phyloP scores from a whole-genome alignment of 2,329 filamentous ascomycete genomes.

The Pseudogymnoascus pannorum region DNA sequence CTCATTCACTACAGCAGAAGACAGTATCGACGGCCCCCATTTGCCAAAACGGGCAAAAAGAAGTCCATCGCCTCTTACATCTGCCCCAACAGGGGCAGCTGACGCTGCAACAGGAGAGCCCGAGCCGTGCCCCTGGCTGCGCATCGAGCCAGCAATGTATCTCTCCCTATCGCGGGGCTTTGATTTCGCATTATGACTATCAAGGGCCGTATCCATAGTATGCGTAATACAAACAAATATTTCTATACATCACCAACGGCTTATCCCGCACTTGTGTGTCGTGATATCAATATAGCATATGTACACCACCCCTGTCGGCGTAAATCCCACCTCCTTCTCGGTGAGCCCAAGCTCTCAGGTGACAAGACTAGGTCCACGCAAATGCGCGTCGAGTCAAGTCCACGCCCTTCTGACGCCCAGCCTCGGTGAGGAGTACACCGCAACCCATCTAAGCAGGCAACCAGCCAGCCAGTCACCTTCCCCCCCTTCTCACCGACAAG shows the following conservation, averaged over 20 bases:
- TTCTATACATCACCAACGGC: background rate
- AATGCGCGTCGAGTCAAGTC: background rate
- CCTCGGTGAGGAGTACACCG: background rate
- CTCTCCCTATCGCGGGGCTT: background rate
- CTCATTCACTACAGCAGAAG: background rate
- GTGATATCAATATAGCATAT: too few species aligned
- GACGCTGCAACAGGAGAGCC: background rate
- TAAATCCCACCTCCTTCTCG: too few species aligned
- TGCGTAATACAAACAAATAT: background rate
- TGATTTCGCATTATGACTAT: slow-evolving; percentile 1
- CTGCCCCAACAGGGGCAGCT: background rate
- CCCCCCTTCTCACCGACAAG: background rate
- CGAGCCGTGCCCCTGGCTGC: background rate
- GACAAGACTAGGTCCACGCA: too few species aligned
- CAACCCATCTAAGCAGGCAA: too few species aligned
- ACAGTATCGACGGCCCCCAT: background rate
- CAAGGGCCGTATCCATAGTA: background rate
- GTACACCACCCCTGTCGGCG: too few species aligned
- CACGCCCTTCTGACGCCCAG: background rate
- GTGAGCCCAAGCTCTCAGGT: too few species aligned
- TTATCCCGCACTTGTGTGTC: background rate
- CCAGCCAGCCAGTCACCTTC: background rate
- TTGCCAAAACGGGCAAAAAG: background rate
- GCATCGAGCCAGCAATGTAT: background rate
- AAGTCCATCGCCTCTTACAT: background rate